Conservation (phyloP, 2,329 filamentous ascomycete species). For the Cladobotryum protrusum region DNA sequence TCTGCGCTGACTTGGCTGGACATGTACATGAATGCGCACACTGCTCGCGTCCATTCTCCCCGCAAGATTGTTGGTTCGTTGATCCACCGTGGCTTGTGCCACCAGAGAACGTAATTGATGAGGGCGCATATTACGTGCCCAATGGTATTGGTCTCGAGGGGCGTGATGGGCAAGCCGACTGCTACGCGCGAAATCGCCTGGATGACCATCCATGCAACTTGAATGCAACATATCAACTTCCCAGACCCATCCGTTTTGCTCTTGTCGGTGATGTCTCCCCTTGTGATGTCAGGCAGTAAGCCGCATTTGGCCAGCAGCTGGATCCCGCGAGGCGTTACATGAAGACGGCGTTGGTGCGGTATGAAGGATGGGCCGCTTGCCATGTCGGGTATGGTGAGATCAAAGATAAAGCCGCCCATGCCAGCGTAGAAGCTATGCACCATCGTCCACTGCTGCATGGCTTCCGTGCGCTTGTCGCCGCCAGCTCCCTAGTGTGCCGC, state of each 20-base stretch:
- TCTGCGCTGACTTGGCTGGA: conserved; percentile 9
- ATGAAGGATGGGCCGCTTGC: conserved; percentile 1
- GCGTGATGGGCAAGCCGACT: conserved; percentile 26
- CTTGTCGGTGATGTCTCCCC: conserved; percentile 26
- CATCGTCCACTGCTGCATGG: conserved; percentile 15
- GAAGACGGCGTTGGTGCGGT: conserved; percentile 2
- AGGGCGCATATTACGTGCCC: conserved; percentile 29
- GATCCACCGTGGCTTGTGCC: conserved; percentile 23
- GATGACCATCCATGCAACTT: conserved; percentile 32
- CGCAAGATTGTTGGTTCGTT: conserved; percentile 9
- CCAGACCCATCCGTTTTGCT: conserved; percentile 29
- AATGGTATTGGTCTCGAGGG: conserved; percentile 30
- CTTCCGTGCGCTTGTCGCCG: too few species aligned
- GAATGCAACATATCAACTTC: conserved; percentile 29
- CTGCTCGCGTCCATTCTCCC: conserved; percentile 4
- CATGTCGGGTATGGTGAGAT: conserved; percentile 7
- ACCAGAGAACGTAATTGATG: conserved; percentile 28
- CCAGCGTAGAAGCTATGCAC: conserved; percentile 25
- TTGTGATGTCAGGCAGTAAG: too few species aligned
- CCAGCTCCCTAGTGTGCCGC: too few species aligned
- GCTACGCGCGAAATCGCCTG: conserved; percentile 26
- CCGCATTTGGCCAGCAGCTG: conserved; percentile 6
- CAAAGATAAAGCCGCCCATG: conserved; percentile 25
- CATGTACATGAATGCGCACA: conserved; percentile 13
- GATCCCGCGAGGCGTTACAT: conserved; percentile 3